These are phyloP conservation scores for Annulohypoxylon nitens DNA, from an alignment of 495 filamentous ascomycete species.

Conservation along the genomic window DNA sequence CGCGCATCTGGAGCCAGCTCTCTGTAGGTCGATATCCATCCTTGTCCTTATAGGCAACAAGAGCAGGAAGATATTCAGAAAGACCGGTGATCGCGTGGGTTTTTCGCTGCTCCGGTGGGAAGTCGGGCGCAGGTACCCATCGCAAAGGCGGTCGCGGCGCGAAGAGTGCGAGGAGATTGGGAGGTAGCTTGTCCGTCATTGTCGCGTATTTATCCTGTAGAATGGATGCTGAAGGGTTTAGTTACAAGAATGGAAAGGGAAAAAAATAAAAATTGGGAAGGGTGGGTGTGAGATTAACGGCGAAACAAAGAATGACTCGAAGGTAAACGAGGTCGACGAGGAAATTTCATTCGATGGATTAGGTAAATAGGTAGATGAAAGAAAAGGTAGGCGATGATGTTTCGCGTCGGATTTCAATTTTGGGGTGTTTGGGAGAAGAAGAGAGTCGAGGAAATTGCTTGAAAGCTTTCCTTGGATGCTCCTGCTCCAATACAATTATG, in stretches of 20 bases:
- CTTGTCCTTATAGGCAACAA: constrained; percentile 77
- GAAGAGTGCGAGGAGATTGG: constrained; percentile 92
- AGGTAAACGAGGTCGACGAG: constrained; percentile 13
- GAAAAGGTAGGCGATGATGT: constrained; percentile 37
- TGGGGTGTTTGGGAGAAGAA: constrained; percentile 19
- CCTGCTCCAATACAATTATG: constrained; percentile 27
- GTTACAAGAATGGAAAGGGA: neutral
- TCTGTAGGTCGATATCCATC: constrained; percentile 86
- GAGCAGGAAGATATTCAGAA: constrained; percentile 76
- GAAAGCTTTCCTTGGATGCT: constrained; percentile 18
- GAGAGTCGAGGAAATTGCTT: constrained; percentile 38
- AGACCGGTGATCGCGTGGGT: constrained; percentile 79
- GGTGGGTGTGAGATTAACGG: constrained; percentile 16
- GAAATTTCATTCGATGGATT: constrained; percentile 37
- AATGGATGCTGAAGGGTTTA: constrained; percentile 6
- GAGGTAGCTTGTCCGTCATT: constrained; percentile 97
- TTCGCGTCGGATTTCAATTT: constrained; percentile 43
- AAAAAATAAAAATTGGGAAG: neutral
- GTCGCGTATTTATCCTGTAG: constrained; percentile 34
- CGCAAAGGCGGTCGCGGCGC: constrained; percentile 91
- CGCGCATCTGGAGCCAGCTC: constrained; percentile 88
- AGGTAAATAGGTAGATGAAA: constrained; percentile 42
- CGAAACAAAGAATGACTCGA: constrained; percentile 22
- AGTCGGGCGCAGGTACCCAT: constrained; percentile 86
- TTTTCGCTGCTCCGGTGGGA: constrained; percentile 83